Evolutionary conservation across 1,284 basidiomycete species (phyloP), one percentile per base, ranked within the genome.

Genomic region (Bjerkandera adusta): DNA sequence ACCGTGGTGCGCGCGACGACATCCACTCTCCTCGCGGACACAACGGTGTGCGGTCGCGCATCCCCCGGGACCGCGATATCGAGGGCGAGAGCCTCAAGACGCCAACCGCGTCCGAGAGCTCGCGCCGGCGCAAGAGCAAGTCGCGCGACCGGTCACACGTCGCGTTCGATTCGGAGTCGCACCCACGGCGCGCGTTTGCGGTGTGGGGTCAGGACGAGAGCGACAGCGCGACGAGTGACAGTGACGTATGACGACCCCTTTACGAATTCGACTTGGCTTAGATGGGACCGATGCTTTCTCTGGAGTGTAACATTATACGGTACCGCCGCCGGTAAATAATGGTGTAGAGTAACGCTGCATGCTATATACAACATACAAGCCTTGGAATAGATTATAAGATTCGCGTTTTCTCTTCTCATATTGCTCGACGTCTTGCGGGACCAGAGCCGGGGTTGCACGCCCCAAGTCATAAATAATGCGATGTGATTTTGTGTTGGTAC

Each of bases 151-250:
- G 68, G 44, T 65, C 68, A 41, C 66, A 65, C 32, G 67, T 63
- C 45, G 68, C 68, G 21, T 64, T 47, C 43, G 63, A 65, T 37
- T 51, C 60, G 26, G 73, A 75, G 21, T 63, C 70, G 39, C 69
- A 71, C 38, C 71, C 74, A 33, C 75, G 72, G 39, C 68, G 81
- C 22, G 85, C 87, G 30, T 89, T 91, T 57, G 84, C 86, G 45
- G 88, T 88, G 15, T 88, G 82, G 80, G 89, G 89, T 1, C 84
- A 89, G 39, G 91, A 93, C 61, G 91, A 93, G 64, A 92, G 87
- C 47, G 91, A 92, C 57, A 89, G 85, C 58, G 84, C 83, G 57
- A 74, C 85, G 15, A 89, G 86, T 52, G 86, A 89, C 57, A 83
- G 75, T 50, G 85, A 88, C 16, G 32, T 25, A 27, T 37, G 27